Evolutionary conservation across 139 green algal species (phyloP).

Genomic region (Chlamydomonas asymmetrica): DNA sequence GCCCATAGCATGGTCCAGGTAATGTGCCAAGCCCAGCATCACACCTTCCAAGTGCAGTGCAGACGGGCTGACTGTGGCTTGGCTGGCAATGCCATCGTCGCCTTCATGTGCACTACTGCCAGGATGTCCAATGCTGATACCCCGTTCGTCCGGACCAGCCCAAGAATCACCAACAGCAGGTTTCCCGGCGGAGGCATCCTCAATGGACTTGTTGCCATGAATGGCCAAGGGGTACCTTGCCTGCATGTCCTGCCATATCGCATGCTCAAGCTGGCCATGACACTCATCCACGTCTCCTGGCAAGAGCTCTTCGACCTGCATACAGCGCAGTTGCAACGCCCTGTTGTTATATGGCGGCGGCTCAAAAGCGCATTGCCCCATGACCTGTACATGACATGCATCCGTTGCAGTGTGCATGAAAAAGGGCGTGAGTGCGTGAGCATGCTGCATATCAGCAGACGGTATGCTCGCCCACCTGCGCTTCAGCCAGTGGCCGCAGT

Average conservation of each 20-base stretch:
- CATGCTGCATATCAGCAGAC: neutral
- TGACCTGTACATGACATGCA: neutral
- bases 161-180: no score
- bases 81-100: neutral
- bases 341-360: neutral
- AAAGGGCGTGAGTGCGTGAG: no score
- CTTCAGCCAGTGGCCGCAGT: neutral
- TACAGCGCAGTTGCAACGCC: neutral
- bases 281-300: no score
- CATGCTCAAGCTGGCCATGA: no score
- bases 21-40: no score
- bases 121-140: no score
- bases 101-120: neutral
- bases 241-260: no score
- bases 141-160: no score
- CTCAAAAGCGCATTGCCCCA: neutral
- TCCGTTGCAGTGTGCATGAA: neutral
- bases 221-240: no score
- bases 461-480: neutral
- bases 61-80: neutral
- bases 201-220: no score
- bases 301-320: no score
- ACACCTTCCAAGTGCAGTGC: neutral
- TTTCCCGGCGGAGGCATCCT: no score
- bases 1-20: neutral